These are phyloP conservation scores for Saturnispora sanitii DNA, from an alignment of 805 yeast species.

Conservation along the genomic window DNA sequence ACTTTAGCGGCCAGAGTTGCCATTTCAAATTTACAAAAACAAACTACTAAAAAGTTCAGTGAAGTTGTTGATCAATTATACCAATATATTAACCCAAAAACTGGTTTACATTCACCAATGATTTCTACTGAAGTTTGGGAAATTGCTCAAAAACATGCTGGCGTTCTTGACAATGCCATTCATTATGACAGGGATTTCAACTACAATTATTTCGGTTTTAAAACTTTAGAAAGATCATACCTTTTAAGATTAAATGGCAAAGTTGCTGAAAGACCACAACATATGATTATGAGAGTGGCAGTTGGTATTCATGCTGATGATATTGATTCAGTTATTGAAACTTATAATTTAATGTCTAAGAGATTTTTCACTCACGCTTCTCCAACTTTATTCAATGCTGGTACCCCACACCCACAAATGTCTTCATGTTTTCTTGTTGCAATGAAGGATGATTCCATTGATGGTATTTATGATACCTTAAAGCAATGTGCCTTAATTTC, in stretches of 20 bases:
- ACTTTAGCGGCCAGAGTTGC: slow-evolving; percentile 93
- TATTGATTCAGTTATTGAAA: slow-evolving; percentile 41
- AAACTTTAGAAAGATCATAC: slow-evolving; percentile 51
- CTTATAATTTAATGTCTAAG: slow-evolving; percentile 51
- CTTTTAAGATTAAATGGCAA: slow-evolving; percentile 44
- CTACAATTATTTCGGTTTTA: slow-evolving; percentile 52
- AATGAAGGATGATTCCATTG: slow-evolving; percentile 55
- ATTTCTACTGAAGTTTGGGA: slow-evolving; percentile 57
- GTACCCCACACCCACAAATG: slow-evolving; percentile 52
- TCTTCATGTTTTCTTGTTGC: slow-evolving; percentile 56
- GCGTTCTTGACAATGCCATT: slow-evolving; percentile 62
- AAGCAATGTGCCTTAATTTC: slow-evolving; percentile 54
- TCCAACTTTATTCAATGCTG: slow-evolving; percentile 53
- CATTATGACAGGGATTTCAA: slow-evolving; percentile 58
- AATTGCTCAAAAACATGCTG: slow-evolving; percentile 53
- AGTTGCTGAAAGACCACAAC: slow-evolving; percentile 55
- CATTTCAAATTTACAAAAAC: slow-evolving; percentile 87
- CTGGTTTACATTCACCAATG: slow-evolving; percentile 56
- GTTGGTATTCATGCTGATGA: slow-evolving; percentile 51
- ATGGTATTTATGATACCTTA: slow-evolving; percentile 52
- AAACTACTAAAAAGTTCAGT: slow-evolving; percentile 79
- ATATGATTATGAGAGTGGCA: slow-evolving; percentile 52
- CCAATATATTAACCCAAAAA: slow-evolving; percentile 73
- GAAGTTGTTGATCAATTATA: slow-evolving; percentile 66
- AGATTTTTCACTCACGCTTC: slow-evolving; percentile 53